phyloP scores from a whole-genome alignment of 2,329 filamentous ascomycete species.

The Dichotomopilus funicola region DNA sequence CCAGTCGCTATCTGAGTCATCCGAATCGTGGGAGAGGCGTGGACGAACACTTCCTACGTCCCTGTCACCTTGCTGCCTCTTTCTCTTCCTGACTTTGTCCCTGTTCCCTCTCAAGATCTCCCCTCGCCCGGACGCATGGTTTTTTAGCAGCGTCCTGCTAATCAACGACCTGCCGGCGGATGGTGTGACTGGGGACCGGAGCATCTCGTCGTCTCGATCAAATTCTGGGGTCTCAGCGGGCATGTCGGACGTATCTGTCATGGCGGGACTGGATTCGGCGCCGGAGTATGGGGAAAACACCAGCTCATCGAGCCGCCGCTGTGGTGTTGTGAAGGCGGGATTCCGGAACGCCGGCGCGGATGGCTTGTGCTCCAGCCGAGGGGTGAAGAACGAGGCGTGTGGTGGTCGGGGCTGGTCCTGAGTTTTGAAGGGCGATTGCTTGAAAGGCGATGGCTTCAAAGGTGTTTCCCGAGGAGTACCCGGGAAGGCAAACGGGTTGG shows the following conservation, averaged over 20 bases:
- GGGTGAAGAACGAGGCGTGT: slow-evolving; percentile 41
- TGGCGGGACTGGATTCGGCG: slow-evolving; percentile 54
- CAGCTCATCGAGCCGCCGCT: slow-evolving; percentile 49
- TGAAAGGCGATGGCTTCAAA: not conserved
- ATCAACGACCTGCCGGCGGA: slow-evolving; percentile 42
- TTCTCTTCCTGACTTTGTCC: slow-evolving; percentile 49
- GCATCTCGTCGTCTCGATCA: slow-evolving; percentile 38
- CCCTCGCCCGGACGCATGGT: slow-evolving; percentile 52
- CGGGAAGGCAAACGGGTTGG: slow-evolving; percentile 25
- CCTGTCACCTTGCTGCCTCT: slow-evolving; percentile 43
- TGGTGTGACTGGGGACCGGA: slow-evolving; percentile 42
- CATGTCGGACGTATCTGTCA: slow-evolving; percentile 50
- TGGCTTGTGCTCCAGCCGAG: slow-evolving; percentile 36
- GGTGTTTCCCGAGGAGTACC: not conserved
- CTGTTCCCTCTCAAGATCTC: slow-evolving; percentile 50
- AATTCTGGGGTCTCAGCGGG: slow-evolving; percentile 47
- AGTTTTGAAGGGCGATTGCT: slow-evolving; percentile 26
- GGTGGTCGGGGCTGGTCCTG: slow-evolving; percentile 36
- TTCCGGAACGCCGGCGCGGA: slow-evolving; percentile 53
- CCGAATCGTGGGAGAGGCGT: slow-evolving; percentile 39
- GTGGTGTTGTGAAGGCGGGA: slow-evolving; percentile 57
- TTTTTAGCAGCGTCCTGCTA: slow-evolving; percentile 35
- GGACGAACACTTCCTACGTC: slow-evolving; percentile 47
- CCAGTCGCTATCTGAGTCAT: slow-evolving; percentile 44
- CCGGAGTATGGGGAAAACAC: slow-evolving; percentile 50